These are phyloP conservation scores for Acanthamoeba culbertsoni DNA, from an alignment of 208 protist species.

Conservation along the genomic window DNA sequence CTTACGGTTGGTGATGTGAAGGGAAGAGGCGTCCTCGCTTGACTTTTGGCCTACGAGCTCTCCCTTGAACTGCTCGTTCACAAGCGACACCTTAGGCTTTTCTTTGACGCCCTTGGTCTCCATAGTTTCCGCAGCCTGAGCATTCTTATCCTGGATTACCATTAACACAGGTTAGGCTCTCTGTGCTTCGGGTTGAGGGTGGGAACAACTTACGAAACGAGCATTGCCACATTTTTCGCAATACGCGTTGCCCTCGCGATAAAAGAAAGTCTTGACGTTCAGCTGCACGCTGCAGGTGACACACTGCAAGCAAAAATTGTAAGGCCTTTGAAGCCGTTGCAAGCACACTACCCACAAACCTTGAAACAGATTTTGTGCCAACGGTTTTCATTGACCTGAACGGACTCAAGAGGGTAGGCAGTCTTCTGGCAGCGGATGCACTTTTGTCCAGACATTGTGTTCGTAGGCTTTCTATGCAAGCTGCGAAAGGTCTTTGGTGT, in stretches of 20 bases:
- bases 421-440: background rate
- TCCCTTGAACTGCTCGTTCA: conserved; percentile 33
- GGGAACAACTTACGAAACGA: background rate
- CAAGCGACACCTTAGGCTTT: background rate
- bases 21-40: background rate
- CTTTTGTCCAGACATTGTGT: conserved; percentile 8
- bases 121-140: background rate
- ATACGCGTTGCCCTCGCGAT: background rate
- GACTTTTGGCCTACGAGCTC: conserved; percentile 27
- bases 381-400: background rate
- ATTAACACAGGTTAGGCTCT: too few species aligned
- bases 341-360: too few species aligned
- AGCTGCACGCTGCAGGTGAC: background rate
- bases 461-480: background rate
- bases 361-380: conserved; percentile 37
- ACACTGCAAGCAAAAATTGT: too few species aligned
- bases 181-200: background rate
- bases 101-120: conserved; percentile 1
- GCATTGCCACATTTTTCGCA: conserved; percentile 15
- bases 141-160: conserved; percentile 41
- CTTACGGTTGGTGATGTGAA: conserved; percentile 4
- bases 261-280: conserved; percentile 32
- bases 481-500: background rate
- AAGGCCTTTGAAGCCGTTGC: too few species aligned
- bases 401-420: background rate